phyloP scores from a whole-genome alignment of 139 green algal genomes.

The Chlorella sp. region DNA sequence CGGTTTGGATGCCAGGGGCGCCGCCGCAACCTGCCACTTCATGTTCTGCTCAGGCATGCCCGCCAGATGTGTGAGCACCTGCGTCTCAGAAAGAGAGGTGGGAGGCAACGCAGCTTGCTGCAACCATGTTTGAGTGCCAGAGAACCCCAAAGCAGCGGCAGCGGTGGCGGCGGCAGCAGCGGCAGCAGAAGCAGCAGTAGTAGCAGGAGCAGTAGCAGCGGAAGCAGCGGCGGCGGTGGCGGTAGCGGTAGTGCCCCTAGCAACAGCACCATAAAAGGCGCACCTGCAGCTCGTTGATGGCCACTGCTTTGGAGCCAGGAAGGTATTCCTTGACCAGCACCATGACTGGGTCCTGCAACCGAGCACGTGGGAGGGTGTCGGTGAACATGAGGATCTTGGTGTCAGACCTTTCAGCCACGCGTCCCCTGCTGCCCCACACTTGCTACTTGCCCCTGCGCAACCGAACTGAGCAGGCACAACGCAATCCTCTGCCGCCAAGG shows the following conservation, averaged over 20 bases:
- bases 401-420: no score
- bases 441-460: no score
- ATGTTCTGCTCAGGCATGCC: conserved; percentile 50
- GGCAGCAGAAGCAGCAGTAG: no score
- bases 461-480: no score
- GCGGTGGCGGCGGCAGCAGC: neutral
- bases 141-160: neutral
- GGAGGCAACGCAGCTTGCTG: neutral
- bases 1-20: conserved; percentile 26
- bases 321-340: conserved; percentile 78
- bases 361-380: no score
- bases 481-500: no score
- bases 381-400: no score
- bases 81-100: neutral
- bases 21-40: conserved; percentile 66
- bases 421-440: no score
- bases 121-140: no score
- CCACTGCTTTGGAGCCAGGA: conserved; percentile 67
- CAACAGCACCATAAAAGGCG: neutral
- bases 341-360: conserved; percentile 50
- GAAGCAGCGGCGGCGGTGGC: neutral
- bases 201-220: no score
- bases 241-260: no score
- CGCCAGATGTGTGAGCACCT: conserved; percentile 66
- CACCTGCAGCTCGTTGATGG: conserved; percentile 78